phyloP scores from a whole-genome alignment of 768 basidiomycete genomes.

The Leccinum pellstonianum region DNA sequence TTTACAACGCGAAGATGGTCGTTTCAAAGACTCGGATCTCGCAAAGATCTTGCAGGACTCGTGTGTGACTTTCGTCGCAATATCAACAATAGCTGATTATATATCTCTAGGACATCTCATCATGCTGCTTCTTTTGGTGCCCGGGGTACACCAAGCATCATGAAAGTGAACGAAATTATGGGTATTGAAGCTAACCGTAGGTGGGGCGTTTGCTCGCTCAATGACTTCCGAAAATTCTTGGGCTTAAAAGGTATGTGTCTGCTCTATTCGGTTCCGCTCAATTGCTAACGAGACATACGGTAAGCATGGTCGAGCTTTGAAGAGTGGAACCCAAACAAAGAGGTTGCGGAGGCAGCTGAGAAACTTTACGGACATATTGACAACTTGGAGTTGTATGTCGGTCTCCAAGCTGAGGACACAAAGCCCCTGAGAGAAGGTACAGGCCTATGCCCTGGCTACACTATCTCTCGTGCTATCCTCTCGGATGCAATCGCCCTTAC shows the following conservation, averaged over 20 bases:
- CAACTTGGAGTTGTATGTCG: conserved; percentile 77
- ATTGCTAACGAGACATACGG: not conserved
- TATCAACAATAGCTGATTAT: not conserved
- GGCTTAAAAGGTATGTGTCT: conserved; percentile 64
- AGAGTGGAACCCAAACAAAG: conserved; percentile 78
- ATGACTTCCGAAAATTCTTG: conserved; percentile 81
- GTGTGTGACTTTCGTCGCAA: conserved; percentile 39
- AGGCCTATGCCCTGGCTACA: conserved; percentile 85
- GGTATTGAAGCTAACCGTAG: conserved; percentile 72
- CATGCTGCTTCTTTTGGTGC: conserved; percentile 75
- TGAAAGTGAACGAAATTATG: conserved; percentile 82
- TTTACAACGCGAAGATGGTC: conserved; percentile 57
- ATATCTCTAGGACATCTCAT: conserved; percentile 54
- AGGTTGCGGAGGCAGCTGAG: conserved; percentile 70
- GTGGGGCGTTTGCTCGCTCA: conserved; percentile 83
- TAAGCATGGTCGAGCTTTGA: conserved; percentile 66
- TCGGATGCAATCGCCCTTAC: conserved; percentile 85
- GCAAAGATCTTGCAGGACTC: conserved; percentile 65
- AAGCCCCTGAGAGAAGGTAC: conserved; percentile 77
- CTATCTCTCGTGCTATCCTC: conserved; percentile 81
- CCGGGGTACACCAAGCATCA: conserved; percentile 68
- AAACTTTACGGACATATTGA: conserved; percentile 77
- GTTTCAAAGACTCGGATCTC: conserved; percentile 69
- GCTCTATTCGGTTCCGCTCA: not conserved
- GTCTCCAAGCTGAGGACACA: conserved; percentile 73